Percentiles rank a stretch among this genome's conserved stretches.
Evolutionary conservation across 345 rosid genomes (phyloP).

Genomic region (Rhodomyrtus tomentosa): DNA sequence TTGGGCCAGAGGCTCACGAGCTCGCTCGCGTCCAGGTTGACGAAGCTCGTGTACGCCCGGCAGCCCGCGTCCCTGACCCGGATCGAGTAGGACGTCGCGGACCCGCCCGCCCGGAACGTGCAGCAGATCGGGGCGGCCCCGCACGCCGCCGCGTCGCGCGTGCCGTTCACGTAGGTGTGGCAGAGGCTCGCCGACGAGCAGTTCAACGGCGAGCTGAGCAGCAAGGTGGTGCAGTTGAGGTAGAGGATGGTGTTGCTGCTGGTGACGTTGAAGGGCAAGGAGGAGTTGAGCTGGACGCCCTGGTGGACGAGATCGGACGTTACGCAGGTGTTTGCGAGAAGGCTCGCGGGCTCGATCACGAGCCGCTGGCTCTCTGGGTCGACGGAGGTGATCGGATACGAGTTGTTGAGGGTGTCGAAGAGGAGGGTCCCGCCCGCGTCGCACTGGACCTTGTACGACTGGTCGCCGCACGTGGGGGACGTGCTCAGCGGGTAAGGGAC

Average conservation of each 20-base stretch:
- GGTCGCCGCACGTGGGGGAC: slow-evolving; percentile 32
- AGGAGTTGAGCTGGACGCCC: slow-evolving; percentile 16
- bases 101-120: slow-evolving; percentile 18
- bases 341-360: slow-evolving; percentile 18
- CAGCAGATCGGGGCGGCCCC: slow-evolving; percentile 21
- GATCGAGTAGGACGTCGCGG: slow-evolving; percentile 24
- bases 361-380: slow-evolving; percentile 16
- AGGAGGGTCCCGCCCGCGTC: slow-evolving; percentile 6
- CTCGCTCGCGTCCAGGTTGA: slow-evolving; percentile 12
- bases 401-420: slow-evolving; percentile 25
- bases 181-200: slow-evolving; percentile 26
- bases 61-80: slow-evolving; percentile 23
- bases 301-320: slow-evolving; percentile 14
- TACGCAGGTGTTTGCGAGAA: slow-evolving; percentile 19
- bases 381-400: slow-evolving; percentile 28
- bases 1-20: slow-evolving; percentile 27
- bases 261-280: slow-evolving; percentile 40
- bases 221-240: slow-evolving; percentile 21
- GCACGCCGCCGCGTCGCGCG: not conserved
- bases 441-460: slow-evolving; percentile 29
- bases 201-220: slow-evolving; percentile 25
- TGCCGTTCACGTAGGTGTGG: slow-evolving; percentile 18
- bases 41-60: slow-evolving; percentile 35
- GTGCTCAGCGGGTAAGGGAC: slow-evolving; percentile 50
- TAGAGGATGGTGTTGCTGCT: slow-evolving; percentile 26